Percentiles rank a stretch among this genome's conserved stretches.
Conservation (phyloP, 2,329 filamentous ascomycete genomes). For the Trichoderma endophyticum region DNA sequence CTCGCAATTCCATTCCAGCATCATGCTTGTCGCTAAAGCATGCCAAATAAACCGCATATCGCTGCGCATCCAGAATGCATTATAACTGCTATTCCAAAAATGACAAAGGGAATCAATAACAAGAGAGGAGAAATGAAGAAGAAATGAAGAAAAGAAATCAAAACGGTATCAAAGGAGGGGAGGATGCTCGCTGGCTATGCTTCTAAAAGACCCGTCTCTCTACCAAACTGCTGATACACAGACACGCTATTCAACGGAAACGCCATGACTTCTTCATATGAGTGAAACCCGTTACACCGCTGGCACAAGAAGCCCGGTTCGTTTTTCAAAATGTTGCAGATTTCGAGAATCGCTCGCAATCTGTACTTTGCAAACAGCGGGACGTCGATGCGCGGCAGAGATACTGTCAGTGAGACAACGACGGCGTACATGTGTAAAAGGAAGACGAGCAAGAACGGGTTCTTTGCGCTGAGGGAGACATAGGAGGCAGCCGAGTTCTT, state of each 20-base stretch:
- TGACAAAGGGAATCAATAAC: not conserved
- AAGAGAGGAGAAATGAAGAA: not conserved
- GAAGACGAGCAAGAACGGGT: not conserved
- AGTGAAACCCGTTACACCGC: constrained; percentile 1
- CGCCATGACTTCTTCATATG: not conserved
- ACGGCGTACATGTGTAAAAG: constrained; percentile 5
- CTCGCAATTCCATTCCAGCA: not conserved
- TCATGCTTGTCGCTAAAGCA: not conserved
- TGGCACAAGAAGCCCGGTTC: constrained; percentile 3
- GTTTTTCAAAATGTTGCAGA: not conserved
- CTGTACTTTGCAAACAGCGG: constrained; percentile 9
- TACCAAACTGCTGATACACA: constrained; percentile 3
- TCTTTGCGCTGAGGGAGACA: constrained; percentile 6
- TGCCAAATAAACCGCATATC: not conserved
- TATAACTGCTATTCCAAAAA: not conserved
- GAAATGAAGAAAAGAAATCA: not conserved
- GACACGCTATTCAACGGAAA: constrained; percentile 4
- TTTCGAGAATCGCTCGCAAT: not conserved
- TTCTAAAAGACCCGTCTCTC: not conserved
- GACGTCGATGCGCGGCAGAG: not conserved
- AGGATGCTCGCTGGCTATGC: not conserved
- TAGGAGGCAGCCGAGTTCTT: constrained; percentile 2
- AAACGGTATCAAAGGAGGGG: not conserved
- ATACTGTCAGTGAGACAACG: not conserved
- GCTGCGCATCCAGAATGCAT: not conserved